Evolutionary conservation across 768 basidiomycete genomes (phyloP), one percentile per base, ranked within the genome.

Genomic region (Agaricus blazei): DNA sequence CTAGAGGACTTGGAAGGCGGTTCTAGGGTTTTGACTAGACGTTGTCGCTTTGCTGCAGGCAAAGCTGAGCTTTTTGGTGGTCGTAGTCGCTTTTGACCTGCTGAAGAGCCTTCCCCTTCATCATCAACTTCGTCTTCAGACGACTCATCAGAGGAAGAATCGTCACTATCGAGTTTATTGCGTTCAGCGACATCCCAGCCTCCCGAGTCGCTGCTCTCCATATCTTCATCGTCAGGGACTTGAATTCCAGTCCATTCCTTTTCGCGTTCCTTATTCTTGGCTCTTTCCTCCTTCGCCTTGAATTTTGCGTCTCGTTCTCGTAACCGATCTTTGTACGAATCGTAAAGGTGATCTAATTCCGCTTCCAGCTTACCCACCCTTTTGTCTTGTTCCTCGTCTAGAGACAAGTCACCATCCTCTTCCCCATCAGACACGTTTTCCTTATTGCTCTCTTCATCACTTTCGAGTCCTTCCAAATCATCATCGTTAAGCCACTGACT

Each of bases 301-400:
- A 79, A 91, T 70, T 96, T 98, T 15, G 88, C 80, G 66, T 98
- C 94, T 57, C 85, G 78, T 67, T 94, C 93, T 58, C 81, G 78
- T 73, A 92, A 71, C 57, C 87, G 77, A 53, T 86, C 83, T 65
- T 83, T 87, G 70, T 97, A 99, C 15, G 84, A 79, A 59, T 93
- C 85, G 71, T 99, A 98, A 62, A 98, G 70, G 4, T 80, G 84
- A 64, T 98, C 94, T 56, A 99, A 73, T 62, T 93, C 89, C n/a
- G 74, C 83, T 68, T 98, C 97, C 14, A 98, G 78, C 3, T 63
- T 75, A 1, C 67, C 70, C 12, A 87, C 69, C 65, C 81, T 85
- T 61, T 67, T 70, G 59, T 89, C 84, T 45, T 74, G 70, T 65
- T 92, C 93, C 59, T 90, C 89, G 15, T 88, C 88, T 12, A 75